Conservation (phyloP, 192 early-diverging fungal species). For the Rhizoclosmatium globosum region DNA sequence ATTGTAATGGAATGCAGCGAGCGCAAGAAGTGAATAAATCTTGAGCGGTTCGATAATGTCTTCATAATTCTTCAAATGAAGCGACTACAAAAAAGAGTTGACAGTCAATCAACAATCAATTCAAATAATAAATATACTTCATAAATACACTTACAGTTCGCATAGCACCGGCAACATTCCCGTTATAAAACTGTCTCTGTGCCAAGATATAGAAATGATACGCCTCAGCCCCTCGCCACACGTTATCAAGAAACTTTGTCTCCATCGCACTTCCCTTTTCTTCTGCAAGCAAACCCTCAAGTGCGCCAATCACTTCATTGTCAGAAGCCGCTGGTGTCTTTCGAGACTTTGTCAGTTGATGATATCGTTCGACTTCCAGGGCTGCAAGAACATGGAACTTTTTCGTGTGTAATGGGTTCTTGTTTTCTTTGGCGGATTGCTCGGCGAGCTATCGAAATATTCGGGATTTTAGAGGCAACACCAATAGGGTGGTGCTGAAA, state of each 20-base stretch:
- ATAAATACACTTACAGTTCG: constrained; percentile 49
- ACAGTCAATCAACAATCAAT: constrained; percentile 5
- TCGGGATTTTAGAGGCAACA: too few relatives aligned
- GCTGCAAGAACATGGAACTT: constrained; percentile 68
- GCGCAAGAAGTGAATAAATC: constrained; percentile 58
- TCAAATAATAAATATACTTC: not conserved
- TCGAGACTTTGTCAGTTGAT: constrained; percentile 49
- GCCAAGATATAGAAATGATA: constrained; percentile 66
- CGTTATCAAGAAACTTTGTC: constrained; percentile 54
- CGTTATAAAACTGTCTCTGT: constrained; percentile 65
- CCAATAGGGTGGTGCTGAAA: not conserved
- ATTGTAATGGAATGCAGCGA: constrained; percentile 57
- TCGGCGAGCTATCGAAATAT: constrained; percentile 50
- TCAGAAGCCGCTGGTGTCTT: too few relatives aligned
- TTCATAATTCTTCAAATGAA: constrained; percentile 59
- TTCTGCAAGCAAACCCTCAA: constrained; percentile 59
- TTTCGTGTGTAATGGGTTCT: constrained; percentile 56
- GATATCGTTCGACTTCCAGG: constrained; percentile 64
- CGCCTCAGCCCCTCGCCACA: constrained; percentile 68
- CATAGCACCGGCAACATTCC: constrained; percentile 54
- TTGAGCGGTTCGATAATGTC: constrained; percentile 56
- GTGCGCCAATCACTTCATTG: constrained; percentile 36
- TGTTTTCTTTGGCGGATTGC: constrained; percentile 47
- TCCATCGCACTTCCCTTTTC: constrained; percentile 48
- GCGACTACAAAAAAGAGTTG: not conserved